Evolutionary conservation across 768 basidiomycete genomes (phyloP), one percentile per base, ranked within the genome.

Genomic region (Mycena haematopus): DNA sequence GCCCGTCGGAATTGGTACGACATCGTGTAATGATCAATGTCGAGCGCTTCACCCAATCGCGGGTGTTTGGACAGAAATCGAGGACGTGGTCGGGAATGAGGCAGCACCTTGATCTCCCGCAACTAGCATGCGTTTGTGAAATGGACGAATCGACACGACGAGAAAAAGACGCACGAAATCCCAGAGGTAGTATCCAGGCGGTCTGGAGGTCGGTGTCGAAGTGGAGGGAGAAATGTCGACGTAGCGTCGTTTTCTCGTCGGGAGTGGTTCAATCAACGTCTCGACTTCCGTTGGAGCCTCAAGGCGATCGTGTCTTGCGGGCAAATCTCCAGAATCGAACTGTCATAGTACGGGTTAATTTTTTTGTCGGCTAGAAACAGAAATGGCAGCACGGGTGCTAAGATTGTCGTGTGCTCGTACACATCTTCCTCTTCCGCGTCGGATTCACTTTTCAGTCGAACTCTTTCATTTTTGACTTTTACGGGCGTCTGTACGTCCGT

Each of bases 341-440:
- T 63, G 31, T 10, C 10, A 33, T 15, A 17, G 13, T 13, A 19
- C 9, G 27, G 10, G 45, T 47, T 44, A 42, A 35, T 46, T 33
- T 27, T 8, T 11, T 25, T 1, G 4, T 40, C 29, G 9, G 9
- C 29, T 31, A 9, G 1, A 15, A 54, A 13, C 27, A 21, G 13
- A 14, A 40, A 40, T 4, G 6, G 22, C 14, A n/a, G 24, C 50
- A 64, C 62, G 1, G 56, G 52, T 36, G 47, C 27, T 6, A 58
- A 19, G 1, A 15, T 6, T 0, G 35, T 35, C 29, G 46, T 56
- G 14, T 45, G 21, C 19, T 47, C 42, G 27, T 61, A 65, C 36
- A 7, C 14, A 15, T 36, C 36, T 17, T 65, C 65, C 4, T 61
- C 59, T 11, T 65, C 59, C 9, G 64, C 53, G n/a, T 65, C 57